Percentiles rank a stretch among this genome's conserved stretches.
Conservation (phyloP, 331 rosid species). For the Erythrophleum ivorense region DNA sequence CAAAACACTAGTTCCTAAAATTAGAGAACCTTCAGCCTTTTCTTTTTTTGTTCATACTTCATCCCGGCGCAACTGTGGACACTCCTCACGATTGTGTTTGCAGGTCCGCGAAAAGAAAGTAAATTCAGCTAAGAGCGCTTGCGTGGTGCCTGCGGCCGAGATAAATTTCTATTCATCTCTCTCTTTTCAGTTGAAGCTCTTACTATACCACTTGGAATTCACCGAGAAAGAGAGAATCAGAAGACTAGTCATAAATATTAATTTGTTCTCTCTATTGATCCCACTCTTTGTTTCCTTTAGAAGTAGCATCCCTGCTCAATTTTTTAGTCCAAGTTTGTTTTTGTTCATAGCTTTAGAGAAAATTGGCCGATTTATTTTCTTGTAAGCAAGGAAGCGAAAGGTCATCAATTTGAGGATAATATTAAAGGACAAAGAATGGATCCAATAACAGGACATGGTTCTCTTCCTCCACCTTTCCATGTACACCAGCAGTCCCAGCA, state of each 20-base stretch:
- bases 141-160: neutral
- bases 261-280: no score
- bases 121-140: neutral
- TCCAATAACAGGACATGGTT: conserved; percentile 58
- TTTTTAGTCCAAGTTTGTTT: neutral
- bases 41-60: conserved; percentile 10
- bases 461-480: conserved; percentile 92
- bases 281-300: neutral
- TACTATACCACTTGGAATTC: neutral
- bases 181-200: neutral
- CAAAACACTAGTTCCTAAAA: neutral
- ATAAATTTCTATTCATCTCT: neutral
- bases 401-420: neutral
- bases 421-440: conserved; percentile 48
- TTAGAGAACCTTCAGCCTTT: neutral
- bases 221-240: neutral
- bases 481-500: conserved; percentile 52
- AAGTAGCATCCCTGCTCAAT: neutral
- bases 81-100: neutral
- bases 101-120: neutral
- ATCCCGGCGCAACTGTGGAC: neutral
- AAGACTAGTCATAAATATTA: neutral
- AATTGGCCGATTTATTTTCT: neutral
- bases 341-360: neutral
- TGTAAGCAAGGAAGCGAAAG: neutral